Evolutionary conservation across 2,329 filamentous ascomycete genomes (phyloP), one percentile per base, ranked within the genome.

Genomic region (Neonectria punicea): DNA sequence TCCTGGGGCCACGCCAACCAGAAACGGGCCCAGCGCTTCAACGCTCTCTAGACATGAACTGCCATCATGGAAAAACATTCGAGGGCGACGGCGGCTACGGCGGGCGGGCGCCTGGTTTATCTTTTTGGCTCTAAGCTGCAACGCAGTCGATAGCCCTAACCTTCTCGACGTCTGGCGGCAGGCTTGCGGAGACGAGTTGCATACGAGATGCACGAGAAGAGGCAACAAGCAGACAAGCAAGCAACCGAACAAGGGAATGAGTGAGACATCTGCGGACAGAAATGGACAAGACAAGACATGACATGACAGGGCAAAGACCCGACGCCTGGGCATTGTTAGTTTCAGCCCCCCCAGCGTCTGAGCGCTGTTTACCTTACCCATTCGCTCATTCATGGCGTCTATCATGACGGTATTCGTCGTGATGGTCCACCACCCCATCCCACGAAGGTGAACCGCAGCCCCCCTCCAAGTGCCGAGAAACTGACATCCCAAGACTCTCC

Each of bases 201-300:
- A 51, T 22, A 5, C 49, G n/a, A 51, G 28, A 51, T 34, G 49
- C n/a, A 50, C 47, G 49, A 51, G 30, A 51, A 51, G 49, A 51
- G 30, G 30, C 28, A 34, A 34, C n/a, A 32, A 51, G n/a, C 9
- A 14, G n/a, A 32, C 32, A 6, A 50, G 25, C 36, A n/a, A 39
- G 36, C 28, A 25, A 25, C 25, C 25, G 25, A 25, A 25, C 25
- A 32, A 32, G 28, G 9, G 16, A 32, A 32, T 32, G 16, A 18
- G 11, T 32, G 28, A 50, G 25, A 50, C 46, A 50, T 16, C 13
- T 16, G 46, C 46, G 46, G 13, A 50, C 5, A 18, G 10, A 34
- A 34, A 34, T 11, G 32, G 32, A 34, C 32, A 11, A 34, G 11
- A 13, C 11, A 34, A 13, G 11, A 13, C 32, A 34, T 34, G 32